phyloP scores from a whole-genome alignment of 106 monocot genomes.

The Platanthera guangdongensis region DNA sequence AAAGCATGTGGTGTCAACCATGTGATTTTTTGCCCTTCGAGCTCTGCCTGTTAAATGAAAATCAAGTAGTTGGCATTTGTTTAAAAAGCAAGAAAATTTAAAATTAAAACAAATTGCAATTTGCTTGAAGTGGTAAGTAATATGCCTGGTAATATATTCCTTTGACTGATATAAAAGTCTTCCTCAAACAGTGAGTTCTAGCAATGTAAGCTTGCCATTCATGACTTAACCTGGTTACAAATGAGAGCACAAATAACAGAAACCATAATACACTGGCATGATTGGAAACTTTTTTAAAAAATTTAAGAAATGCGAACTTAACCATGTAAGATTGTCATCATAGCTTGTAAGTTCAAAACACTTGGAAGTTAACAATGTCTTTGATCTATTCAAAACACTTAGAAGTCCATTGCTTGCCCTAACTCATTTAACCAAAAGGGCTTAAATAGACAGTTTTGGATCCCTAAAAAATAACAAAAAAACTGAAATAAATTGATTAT shows the following conservation, averaged over 20 bases:
- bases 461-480: too few species aligned
- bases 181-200: constrained; percentile 70
- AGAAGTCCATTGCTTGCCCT: too few species aligned
- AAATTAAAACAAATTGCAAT: neutral
- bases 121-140: neutral
- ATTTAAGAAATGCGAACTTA: neutral
- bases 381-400: neutral
- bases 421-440: too few species aligned
- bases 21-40: constrained; percentile 87
- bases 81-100: neutral
- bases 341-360: neutral
- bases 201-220: constrained; percentile 98
- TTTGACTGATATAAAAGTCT: constrained; percentile 93
- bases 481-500: too few species aligned
- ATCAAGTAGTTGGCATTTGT: neutral
- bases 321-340: neutral
- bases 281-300: neutral
- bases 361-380: neutral
- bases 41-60: constrained; percentile 61
- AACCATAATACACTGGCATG: neutral
- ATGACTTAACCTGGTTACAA: constrained; percentile 66
- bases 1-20: constrained; percentile 94
- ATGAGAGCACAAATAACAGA: neutral
- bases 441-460: too few species aligned
- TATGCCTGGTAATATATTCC: constrained; percentile 97